Percentiles rank a stretch among this genome's conserved stretches.
Evolutionary conservation across 345 rosid genomes (phyloP).

Genomic region (Boechera stricta): DNA sequence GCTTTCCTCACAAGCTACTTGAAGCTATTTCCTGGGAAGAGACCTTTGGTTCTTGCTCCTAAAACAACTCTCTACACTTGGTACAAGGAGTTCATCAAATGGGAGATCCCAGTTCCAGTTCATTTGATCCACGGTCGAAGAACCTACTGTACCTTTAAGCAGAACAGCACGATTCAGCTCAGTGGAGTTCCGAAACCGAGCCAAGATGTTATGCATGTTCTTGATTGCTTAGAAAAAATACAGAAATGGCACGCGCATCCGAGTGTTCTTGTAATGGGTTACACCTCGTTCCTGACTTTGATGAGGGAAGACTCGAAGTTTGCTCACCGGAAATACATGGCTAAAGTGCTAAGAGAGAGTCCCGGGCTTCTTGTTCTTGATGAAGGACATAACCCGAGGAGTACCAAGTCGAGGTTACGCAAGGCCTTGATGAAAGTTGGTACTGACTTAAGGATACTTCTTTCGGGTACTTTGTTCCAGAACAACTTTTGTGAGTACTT

Average conservation of each 20-base stretch:
- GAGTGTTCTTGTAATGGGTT: slow-evolving; percentile 95
- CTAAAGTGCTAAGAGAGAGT: slow-evolving; percentile 86
- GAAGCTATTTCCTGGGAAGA: slow-evolving; percentile 82
- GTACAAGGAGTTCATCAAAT: slow-evolving; percentile 97
- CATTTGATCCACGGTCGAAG: slow-evolving; percentile 88
- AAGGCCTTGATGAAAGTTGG: slow-evolving; percentile 91
- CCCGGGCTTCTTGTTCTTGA: slow-evolving; percentile 88
- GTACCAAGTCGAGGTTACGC: slow-evolving; percentile 91
- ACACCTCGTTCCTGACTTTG: slow-evolving; percentile 85
- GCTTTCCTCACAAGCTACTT: slow-evolving; percentile 93
- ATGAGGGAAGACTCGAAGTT: slow-evolving; percentile 92
- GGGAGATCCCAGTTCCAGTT: slow-evolving; percentile 88
- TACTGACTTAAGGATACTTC: slow-evolving; percentile 77
- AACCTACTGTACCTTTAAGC: slow-evolving; percentile 63
- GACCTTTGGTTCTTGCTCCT: slow-evolving; percentile 92
- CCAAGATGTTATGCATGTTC: slow-evolving; percentile 86
- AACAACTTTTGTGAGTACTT: slow-evolving; percentile 95
- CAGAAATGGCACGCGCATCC: slow-evolving; percentile 96
- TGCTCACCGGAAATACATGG: slow-evolving; percentile 81
- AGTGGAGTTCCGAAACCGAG: slow-evolving; percentile 69
- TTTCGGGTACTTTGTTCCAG: slow-evolving; percentile 94
- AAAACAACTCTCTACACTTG: slow-evolving; percentile 95
- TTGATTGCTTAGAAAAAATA: slow-evolving; percentile 93
- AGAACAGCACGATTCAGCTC: slow-evolving; percentile 42
- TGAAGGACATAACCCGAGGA: slow-evolving; percentile 97